Base-by-base conservation (phyloP, 164 flowering plant genomes). In the Piper betle region DNA sequence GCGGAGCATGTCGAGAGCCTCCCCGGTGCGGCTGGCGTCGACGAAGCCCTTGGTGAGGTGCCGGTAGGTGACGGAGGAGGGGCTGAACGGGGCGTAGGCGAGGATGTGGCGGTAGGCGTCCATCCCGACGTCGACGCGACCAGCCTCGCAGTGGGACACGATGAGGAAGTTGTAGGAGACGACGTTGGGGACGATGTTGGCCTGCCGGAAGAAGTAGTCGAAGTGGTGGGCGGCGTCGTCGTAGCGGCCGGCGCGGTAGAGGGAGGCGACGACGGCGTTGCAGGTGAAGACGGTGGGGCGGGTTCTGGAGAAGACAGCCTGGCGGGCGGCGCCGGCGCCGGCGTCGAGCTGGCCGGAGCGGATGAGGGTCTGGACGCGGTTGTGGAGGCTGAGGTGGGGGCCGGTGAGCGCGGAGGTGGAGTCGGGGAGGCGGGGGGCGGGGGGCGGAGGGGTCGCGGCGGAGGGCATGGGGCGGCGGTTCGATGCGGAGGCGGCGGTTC, bases 221-320 rank as follows among this genome's bases (percentile, higher is more conserved):
- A 89, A 89, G n/a, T 87, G 80, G 0, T 76, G 71, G 4, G 77
- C 62, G 3, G 88, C 91, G 37, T 89, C 94, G 15, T 70, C 68
- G 58, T 69, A 81, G 53, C 96, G 71, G 37, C 76, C 71, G 62
- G 79, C 77, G 0, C 89, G 77, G 64, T 78, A 83, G 85, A 86
- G 80, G 48, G 97, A 77, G 15, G 84, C 88, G 54, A 85, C 79
- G 61, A 89, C 77, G 37, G 97, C 91, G 53, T 89, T 89, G 74
- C 91, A 85, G 20, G 97, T 87, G 76, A 85, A 89, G 55, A 89
- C 94, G 5, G 94, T 87, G 64, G 97, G 91, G 20, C 88, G 80
- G 17, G 77, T 77, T 40, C 39, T 64, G 67, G 88, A 82, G 74
- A 77, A 87, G 9, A 85, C 83, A 16, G 94, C 71, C 5, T 79